Percentiles rank a stretch among this genome's conserved stretches.
Evolutionary conservation across 164 flowering plant species (phyloP).

Genomic region (Cinnamomum micranthum): DNA sequence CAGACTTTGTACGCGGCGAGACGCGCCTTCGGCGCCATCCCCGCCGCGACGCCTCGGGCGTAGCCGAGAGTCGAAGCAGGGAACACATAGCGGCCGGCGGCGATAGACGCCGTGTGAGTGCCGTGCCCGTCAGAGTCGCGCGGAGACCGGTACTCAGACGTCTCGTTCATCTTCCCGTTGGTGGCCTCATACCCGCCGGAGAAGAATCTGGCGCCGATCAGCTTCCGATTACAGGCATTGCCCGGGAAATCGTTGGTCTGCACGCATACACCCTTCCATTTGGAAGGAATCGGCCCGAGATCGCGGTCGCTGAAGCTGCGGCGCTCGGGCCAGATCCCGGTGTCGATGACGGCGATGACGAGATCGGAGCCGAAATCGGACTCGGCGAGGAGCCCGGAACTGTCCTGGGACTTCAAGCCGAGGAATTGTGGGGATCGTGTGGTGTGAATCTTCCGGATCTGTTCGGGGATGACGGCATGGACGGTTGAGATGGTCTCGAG

Average conservation of each 20-base stretch:
- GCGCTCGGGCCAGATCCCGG: slow-evolving; percentile 94
- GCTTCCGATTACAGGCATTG: slow-evolving; percentile 57
- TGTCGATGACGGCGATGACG: slow-evolving; percentile 82
- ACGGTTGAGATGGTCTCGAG: slow-evolving; percentile 40
- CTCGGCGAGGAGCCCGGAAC: slow-evolving; percentile 66
- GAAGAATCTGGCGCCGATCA: slow-evolving; percentile 84
- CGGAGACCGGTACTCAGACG: slow-evolving; percentile 65
- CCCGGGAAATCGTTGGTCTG: slow-evolving; percentile 35
- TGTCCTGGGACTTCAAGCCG: slow-evolving; percentile 54
- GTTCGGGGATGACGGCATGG: slow-evolving; percentile 67
- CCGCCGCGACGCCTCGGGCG: slow-evolving; percentile 85
- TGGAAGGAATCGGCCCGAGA: slow-evolving; percentile 58
- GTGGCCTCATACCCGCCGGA: slow-evolving; percentile 73
- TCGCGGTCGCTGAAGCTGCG: slow-evolving; percentile 66
- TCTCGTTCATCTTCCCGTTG: slow-evolving; percentile 77
- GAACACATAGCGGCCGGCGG: slow-evolving; percentile 88
- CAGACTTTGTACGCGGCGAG: slow-evolving; percentile 92
- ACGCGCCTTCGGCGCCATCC: slow-evolving; percentile 95
- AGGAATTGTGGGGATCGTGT: slow-evolving; percentile 90
- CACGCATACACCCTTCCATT: slow-evolving; percentile 78
- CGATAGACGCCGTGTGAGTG: slow-evolving; percentile 92
- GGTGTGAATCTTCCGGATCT: slow-evolving; percentile 65
- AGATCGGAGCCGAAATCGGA: slow-evolving; percentile 96
- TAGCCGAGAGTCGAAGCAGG: slow-evolving; percentile 82
- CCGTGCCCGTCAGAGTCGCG: slow-evolving; percentile 96